These are phyloP conservation scores for Neofusicoccum kwambonambiense DNA, from an alignment of 2,329 filamentous ascomycete genomes.

Conservation along the genomic window DNA sequence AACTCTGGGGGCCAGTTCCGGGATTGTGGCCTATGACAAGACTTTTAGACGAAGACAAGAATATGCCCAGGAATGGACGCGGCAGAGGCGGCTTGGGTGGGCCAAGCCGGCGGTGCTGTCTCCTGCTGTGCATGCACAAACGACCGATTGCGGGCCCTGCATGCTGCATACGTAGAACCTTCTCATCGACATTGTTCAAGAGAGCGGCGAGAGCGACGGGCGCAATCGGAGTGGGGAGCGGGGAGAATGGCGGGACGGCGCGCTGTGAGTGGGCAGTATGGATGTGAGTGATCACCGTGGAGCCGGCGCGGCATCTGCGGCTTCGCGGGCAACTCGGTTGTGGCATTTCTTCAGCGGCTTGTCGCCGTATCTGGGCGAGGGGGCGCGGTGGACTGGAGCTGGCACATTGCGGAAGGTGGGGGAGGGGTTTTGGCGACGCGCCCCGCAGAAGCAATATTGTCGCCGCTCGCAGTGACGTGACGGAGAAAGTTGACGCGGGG, in stretches of 20 bases:
- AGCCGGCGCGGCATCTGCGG: constrained; percentile 14
- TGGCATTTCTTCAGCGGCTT: constrained; percentile 12
- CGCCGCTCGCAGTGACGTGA: constrained; percentile 6
- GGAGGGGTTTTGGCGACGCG: constrained; percentile 1
- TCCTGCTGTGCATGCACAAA: constrained; percentile 4
- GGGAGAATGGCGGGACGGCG: neutral
- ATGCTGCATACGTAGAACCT: neutral
- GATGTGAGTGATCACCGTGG: constrained; percentile 9
- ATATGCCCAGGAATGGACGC: neutral
- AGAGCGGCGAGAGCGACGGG: neutral
- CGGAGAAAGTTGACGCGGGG: constrained; percentile 7
- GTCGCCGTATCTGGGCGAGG: neutral
- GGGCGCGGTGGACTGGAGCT: neutral
- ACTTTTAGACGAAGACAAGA: neutral
- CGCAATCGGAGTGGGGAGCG: neutral
- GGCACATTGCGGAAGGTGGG: constrained; percentile 7
- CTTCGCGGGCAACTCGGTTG: constrained; percentile 9
- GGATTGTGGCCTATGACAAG: neutral
- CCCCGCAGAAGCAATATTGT: neutral
- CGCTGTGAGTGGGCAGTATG: neutral
- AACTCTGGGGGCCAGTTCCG: neutral
- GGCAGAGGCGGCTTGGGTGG: constrained; percentile 3
- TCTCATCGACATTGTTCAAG: no score
- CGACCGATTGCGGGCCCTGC: constrained; percentile 8
- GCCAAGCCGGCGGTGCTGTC: neutral